A percentile compares a stretch with the other conserved stretches of the same genome.
Conservation (phyloP, 768 basidiomycete species). For the Xerocomellus intermedius region DNA sequence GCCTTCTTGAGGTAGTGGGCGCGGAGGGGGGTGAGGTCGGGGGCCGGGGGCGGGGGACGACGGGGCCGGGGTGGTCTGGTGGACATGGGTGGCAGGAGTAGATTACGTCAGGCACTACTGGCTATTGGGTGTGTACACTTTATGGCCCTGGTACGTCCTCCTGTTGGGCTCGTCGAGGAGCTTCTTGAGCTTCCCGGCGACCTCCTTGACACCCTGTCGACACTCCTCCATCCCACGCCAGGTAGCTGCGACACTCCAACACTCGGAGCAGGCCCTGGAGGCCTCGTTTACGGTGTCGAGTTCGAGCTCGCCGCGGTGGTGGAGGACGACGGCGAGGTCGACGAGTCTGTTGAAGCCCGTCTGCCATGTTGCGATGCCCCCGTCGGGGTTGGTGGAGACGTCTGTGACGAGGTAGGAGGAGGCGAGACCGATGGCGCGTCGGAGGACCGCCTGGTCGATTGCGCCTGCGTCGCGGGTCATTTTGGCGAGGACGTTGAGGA, state of each 20-base stretch:
- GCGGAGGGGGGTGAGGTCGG: neutral
- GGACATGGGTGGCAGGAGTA: neutral
- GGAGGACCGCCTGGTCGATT: slow-evolving; percentile 61
- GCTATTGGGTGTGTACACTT: slow-evolving; percentile 32
- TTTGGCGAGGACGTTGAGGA: slow-evolving; percentile 51
- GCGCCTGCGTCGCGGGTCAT: slow-evolving; percentile 45
- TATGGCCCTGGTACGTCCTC: slow-evolving; percentile 32
- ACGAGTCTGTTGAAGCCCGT: slow-evolving; percentile 66
- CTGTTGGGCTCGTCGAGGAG: slow-evolving; percentile 37
- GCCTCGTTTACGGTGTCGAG: slow-evolving; percentile 75
- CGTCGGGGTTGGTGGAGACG: slow-evolving; percentile 56
- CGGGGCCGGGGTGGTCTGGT: slow-evolving; percentile 10
- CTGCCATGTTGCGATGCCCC: slow-evolving; percentile 61
- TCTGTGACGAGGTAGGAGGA: slow-evolving; percentile 82
- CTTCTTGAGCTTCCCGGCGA: slow-evolving; percentile 59
- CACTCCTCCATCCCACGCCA: slow-evolving; percentile 69
- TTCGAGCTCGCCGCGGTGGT: slow-evolving; percentile 64
- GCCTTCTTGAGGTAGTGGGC: no score
- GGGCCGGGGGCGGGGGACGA: neutral
- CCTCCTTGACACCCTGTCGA: slow-evolving; percentile 57
- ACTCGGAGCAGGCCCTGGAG: slow-evolving; percentile 64
- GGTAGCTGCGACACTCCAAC: slow-evolving; percentile 69
- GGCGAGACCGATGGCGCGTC: slow-evolving; percentile 64
- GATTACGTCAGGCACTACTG: slow-evolving; percentile 17
- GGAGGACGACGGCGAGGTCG: slow-evolving; percentile 71